A percentile compares a stretch with the other conserved stretches of the same genome.
These are phyloP conservation scores for Agaricus blazei DNA, from an alignment of 768 basidiomycete genomes.

Conservation along the genomic window DNA sequence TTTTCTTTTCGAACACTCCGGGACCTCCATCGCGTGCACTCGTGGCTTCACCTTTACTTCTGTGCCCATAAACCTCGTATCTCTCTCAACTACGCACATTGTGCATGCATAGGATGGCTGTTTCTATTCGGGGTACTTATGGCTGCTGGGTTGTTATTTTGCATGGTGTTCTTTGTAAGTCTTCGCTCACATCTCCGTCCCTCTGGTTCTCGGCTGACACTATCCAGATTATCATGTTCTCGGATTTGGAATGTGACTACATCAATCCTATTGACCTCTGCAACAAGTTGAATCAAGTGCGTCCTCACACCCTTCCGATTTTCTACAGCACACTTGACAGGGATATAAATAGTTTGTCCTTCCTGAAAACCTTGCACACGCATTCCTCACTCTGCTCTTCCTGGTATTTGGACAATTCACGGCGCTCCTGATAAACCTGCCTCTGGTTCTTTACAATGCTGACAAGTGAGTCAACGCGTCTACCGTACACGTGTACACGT, in stretches of 20 bases:
- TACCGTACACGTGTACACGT: conserved; percentile 5
- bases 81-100: not conserved
- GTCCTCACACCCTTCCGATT: not conserved
- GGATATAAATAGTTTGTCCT: conserved; percentile 72
- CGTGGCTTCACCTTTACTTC: too few species aligned
- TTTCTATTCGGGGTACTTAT: conserved; percentile 95
- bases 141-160: conserved; percentile 93
- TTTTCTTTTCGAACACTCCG: too few species aligned
- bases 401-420: conserved; percentile 94
- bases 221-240: conserved; percentile 97
- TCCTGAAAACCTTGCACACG: conserved; percentile 94
- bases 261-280: conserved; percentile 99
- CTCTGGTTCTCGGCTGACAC: conserved; percentile 7
- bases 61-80: too few species aligned
- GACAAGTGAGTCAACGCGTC: conserved; percentile 70
- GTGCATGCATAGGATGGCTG: conserved; percentile 69
- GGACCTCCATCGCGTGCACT: too few species aligned
- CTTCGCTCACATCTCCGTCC: not conserved
- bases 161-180: conserved; percentile 99
- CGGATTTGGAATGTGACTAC: conserved; percentile 98
- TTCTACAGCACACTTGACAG: not conserved
- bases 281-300: conserved; percentile 96
- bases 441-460: conserved; percentile 83
- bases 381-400: conserved; percentile 86
- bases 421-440: conserved; percentile 86